A percentile compares a stretch with the other conserved stretches of the same genome.
Evolutionary conservation across 2,329 filamentous ascomycete species (phyloP).

Genomic region (Coccinonectria pachysandricola): DNA sequence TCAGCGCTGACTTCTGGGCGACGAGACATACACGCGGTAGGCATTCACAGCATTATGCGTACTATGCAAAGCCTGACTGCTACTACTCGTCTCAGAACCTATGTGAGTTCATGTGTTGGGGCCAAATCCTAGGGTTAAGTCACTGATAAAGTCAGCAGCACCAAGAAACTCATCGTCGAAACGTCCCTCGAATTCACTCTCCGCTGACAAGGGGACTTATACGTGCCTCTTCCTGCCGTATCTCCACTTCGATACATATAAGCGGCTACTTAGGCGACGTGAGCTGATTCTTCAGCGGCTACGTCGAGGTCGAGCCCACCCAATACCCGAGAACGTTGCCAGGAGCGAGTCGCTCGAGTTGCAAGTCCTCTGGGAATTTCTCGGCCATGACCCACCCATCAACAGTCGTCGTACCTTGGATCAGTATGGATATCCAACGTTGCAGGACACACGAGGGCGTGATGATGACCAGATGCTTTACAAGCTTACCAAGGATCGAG

Average conservation of each 20-base stretch:
- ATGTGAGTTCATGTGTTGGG: too few relatives aligned
- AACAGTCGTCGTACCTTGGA: constrained; percentile 53
- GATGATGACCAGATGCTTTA: constrained; percentile 61
- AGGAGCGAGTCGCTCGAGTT: constrained; percentile 45
- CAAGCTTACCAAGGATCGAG: constrained; percentile 47
- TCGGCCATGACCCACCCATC: constrained; percentile 49
- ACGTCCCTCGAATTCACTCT: constrained; percentile 20
- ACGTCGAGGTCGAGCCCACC: constrained; percentile 42
- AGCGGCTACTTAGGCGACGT: constrained; percentile 44
- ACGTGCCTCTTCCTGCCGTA: constrained; percentile 47
- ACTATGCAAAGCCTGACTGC: constrained; percentile 38
- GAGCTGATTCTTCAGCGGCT: constrained; percentile 43
- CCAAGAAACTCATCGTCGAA: constrained; percentile 24
- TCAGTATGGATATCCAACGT: constrained; percentile 52
- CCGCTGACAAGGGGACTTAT: constrained; percentile 23
- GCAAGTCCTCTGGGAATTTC: constrained; percentile 52
- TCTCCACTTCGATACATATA: constrained; percentile 55
- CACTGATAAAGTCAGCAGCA: too few relatives aligned
- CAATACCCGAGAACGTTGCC: constrained; percentile 44
- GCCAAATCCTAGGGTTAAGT: too few relatives aligned
- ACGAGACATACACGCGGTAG: constrained; percentile 37
- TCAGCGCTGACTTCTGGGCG: constrained; percentile 38
- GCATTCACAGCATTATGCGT: constrained; percentile 39
- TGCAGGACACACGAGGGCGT: constrained; percentile 48
- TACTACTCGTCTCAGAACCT: constrained; percentile 36